Evolutionary conservation across 768 basidiomycete genomes (phyloP).

Genomic region (Coprinopsis sp.): DNA sequence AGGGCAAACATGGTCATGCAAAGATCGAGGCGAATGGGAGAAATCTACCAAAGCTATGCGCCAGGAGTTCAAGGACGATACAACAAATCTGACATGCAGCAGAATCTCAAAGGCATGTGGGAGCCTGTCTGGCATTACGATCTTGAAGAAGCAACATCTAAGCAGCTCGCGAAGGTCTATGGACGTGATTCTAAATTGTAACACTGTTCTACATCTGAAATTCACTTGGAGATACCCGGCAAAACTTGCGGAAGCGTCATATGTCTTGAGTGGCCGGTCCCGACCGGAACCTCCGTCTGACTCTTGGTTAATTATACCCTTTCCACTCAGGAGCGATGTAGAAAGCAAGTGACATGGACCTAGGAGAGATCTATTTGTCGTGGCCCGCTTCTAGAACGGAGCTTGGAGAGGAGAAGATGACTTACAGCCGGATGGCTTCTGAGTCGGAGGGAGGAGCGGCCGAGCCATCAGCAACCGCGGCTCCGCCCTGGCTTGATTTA

Average conservation of each 20-base stretch:
- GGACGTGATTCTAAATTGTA: slow-evolving; percentile 1
- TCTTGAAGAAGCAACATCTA: slow-evolving; percentile 33
- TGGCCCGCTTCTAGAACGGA: no score
- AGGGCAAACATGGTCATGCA: slow-evolving; percentile 47
- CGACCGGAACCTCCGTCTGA: no score
- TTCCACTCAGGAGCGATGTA: no score
- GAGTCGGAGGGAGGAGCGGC: slow-evolving; percentile 1
- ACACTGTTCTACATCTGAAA: slow-evolving; percentile 15
- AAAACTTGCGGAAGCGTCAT: no score
- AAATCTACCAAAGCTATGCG: slow-evolving; percentile 39
- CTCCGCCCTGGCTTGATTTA: slow-evolving; percentile 33
- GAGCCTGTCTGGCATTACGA: slow-evolving; percentile 48
- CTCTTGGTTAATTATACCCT: no score
- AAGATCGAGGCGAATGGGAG: slow-evolving; percentile 37
- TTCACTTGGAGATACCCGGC: no score
- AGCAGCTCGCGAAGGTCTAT: slow-evolving; percentile 22
- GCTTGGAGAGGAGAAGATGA: no score
- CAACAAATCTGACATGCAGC: slow-evolving; percentile 24
- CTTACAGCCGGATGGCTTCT: no score
- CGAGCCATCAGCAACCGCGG: slow-evolving; percentile 17
- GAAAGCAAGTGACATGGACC: no score
- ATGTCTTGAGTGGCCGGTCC: no score
- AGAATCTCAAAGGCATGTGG: slow-evolving; percentile 37
- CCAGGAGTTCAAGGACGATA: slow-evolving; percentile 23
- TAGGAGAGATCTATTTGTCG: not conserved